Evolutionary conservation across 163 green algal species (phyloP), one percentile per base, ranked within the genome.

Genomic region (Trebouxia gelatinosa): DNA sequence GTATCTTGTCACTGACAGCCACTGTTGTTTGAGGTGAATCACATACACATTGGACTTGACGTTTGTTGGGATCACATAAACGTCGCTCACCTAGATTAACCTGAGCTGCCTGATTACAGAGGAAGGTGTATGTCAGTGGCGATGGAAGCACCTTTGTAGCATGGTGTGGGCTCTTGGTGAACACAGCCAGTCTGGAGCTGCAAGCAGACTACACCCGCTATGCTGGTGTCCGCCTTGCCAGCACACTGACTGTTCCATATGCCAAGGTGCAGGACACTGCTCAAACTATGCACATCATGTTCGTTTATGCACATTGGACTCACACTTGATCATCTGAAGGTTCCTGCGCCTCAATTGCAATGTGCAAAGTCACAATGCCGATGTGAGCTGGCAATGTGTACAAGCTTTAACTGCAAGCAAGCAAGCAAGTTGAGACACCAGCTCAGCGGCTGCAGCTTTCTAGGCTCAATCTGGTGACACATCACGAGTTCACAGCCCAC

Each of bases 111-210:
- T n/a, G n/a, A n/a, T n/a, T n/a, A n/a, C n/a, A n/a, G n/a, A n/a
- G n/a, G n/a, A n/a, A n/a, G n/a, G n/a, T n/a, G n/a, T n/a, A n/a
- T n/a, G n/a, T n/a, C n/a, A n/a, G n/a, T n/a, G n/a, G n/a, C n/a
- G n/a, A n/a, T n/a, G n/a, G n/a, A n/a, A n/a, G n/a, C n/a, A n/a
- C n/a, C n/a, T n/a, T n/a, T n/a, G n/a, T n/a, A n/a, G n/a, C 75
- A 43, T 98, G 95, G 94, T 97, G 93, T 78, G 95, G 94, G 5
- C 86, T 98, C 79, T 81, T 98, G 29, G 70, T 98, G 39, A 89
- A 95, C 79, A 72, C 54, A 0, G 9, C 46, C 9, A 94, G 31
- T 1, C 88, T 98, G 66, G 91, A 94, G 83, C n/a, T 95, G 1
- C 83, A 89, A 75, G 90, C 85, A 6, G 94, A 98, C 85, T 98